Base-by-base conservation (phyloP, 306 rosid species). In the Vigna unguiculata region DNA sequence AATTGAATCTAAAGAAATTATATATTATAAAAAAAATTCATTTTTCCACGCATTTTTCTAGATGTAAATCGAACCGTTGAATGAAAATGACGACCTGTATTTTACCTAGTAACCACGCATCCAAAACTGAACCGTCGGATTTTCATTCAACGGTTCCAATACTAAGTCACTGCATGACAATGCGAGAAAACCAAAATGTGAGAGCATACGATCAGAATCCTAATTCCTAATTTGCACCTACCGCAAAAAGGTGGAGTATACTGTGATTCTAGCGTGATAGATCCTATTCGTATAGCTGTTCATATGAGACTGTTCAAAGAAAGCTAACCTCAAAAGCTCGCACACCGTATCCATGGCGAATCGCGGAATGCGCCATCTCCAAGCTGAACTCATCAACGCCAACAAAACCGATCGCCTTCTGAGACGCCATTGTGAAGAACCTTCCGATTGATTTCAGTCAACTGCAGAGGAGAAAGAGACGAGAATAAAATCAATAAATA, bases 321-420 rank as follows among this genome's bases (percentile, higher is more conserved):
- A 64, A 24, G 24, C 10, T 14, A 48, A 90, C 97, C 97, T 91
- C 92, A 61, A 87, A 91, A 41, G 92, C 93, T 73, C 83, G 75
- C 21, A 91, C 87, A 8, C 6, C 12, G 60, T 81, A 89, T 20
- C 91, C 88, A 78, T 67, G 82, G 82, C 85, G 87, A 66, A 87
- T 17, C 24, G 90, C 90, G 60, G 75, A 81, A 5, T 86, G 63
- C 19, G 91, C 90, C 80, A 88, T 61, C 59, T 86, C 74, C 71
- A 89, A 85, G 78, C 90, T 80, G 10, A 86, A 41, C 12, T 85
- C 83, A 21, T 86, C 93, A 74, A 89, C 78, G 6, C 93, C 92
- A 15, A 91, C 71, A 72, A 91, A 91, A 4, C 97, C 93, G 16
- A 91, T 80, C 6, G 81, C 72, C 46, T 81, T 75, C 48, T 30